Evolutionary conservation across 352 stramenopile species (phyloP), one percentile per base, ranked within the genome.

Genomic region (Globisporangium apiculatum): DNA sequence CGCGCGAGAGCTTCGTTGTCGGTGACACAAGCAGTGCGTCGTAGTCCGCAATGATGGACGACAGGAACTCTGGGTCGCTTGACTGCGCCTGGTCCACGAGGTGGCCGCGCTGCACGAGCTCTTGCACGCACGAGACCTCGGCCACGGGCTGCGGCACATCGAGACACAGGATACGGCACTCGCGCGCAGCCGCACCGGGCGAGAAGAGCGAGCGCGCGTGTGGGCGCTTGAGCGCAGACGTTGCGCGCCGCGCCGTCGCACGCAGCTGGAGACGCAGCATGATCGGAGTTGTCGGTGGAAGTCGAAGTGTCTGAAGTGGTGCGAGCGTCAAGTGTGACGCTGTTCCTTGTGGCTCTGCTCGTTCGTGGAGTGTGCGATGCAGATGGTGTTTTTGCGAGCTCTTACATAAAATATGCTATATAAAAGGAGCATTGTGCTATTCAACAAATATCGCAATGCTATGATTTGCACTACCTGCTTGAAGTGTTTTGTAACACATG

Each of bases 91-190:
- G 73, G 53, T 87, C 78, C 51, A 91, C 81, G 3, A 53, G 36
- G 62, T 89, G 75, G 59, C 81, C 81, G 57, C 81, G 78, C 60
- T 89, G 78, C 37, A 89, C 75, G 46, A 92, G 74, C 62, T 87
- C 73, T 49, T 86, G 77, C 5, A 87, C 74, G 55, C 75, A 85
- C 57, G 74, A 69, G 8, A 63, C 52, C 45, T 89, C 75, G 40
- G 76, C 67, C 47, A 86, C 55, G 2, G 71, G 61, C 48, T 71
- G 61, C 31, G 76, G 76, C 4, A 87, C 67, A 51, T 86, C 75
- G 14, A 91, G 71, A 35, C 76, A 91, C 24, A 91, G 65, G 50
- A 91, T 79, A 48, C 80, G 80, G 46, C 65, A 57, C 47, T 58
- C 45, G 4, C 66, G 8, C 49, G 64, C 49, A 10, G 37, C 7